Evolutionary conservation across 768 basidiomycete species (phyloP), one percentile per base, ranked within the genome.

Genomic region (Suillus sp.): DNA sequence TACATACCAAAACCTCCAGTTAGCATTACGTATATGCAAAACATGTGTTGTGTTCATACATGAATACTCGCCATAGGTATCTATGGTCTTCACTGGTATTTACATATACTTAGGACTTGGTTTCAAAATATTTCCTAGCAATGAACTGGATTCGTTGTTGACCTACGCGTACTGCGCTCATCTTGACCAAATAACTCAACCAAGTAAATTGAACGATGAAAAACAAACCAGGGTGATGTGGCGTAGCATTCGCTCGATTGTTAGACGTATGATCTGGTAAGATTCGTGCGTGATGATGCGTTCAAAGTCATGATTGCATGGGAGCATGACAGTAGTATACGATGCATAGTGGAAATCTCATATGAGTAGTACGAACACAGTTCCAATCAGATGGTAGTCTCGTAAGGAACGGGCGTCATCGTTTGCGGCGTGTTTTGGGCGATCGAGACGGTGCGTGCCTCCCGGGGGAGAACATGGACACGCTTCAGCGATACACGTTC

Each of bases 351-450:
- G 25, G 51, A 61, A 55, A 37, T 27, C 60, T 53, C 62, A 53
- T 61, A 60, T 59, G 54, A 63, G 30, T 35, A 22, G 25, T 56
- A 10, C 55, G 30, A 55, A 51, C 62, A 65, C 59, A 65, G 27
- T 10, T 59, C 67, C 76, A 68, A 72, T 78, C 88, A 97, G 80
- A 97, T 96, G 71, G 90, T 95, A 69, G 95, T 97, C 88, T 96
- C 96, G 86, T 98, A 99, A 69, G 86, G 87, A 71, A 95, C 83
- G 69, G 96, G 95, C 68, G 84, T 86, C 78, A 99, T 93, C 64
- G 97, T 99, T 81, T 96, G 90, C 59, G 97, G 93, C 54, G 84
- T 80, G 80, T 98, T 98, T 68, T 85, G 83, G 65, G 75, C 74
- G 65, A 82, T 78, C 62, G 90, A 88, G 77, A 99, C 89, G 71